Conservation (phyloP, 2,329 filamentous ascomycete species). For the Fusarium newnesense region DNA sequence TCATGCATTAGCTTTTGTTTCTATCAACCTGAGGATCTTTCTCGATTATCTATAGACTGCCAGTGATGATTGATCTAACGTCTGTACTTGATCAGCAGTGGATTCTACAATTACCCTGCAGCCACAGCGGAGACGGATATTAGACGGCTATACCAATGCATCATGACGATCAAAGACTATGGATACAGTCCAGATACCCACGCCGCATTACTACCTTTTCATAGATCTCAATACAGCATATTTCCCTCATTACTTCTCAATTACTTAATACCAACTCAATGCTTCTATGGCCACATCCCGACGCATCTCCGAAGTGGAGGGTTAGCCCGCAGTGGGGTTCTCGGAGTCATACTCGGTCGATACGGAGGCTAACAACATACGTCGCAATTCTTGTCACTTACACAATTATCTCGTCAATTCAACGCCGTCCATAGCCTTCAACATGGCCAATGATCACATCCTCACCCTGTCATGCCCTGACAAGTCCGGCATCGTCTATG, state of each 20-base stretch:
- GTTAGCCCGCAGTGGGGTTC: constrained; percentile 45
- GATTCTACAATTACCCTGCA: constrained; percentile 15
- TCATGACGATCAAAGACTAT: not conserved
- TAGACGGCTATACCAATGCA: constrained; percentile 1
- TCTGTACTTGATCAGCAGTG: not conserved
- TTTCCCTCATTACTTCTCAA: not conserved
- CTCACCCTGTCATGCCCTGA: constrained; percentile 87
- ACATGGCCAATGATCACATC: constrained; percentile 69
- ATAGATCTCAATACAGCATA: not conserved
- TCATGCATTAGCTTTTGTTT: not conserved
- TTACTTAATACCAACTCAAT: not conserved
- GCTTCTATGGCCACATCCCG: constrained; percentile 9
- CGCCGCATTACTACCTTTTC: not conserved
- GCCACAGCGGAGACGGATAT: constrained; percentile 18
- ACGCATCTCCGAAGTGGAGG: constrained; percentile 33
- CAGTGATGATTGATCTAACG: not conserved
- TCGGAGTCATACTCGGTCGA: constrained; percentile 34
- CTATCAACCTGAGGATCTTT: too few relatives aligned
- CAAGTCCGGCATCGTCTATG: constrained; percentile 85
- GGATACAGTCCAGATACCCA: not conserved
- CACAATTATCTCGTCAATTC: not conserved
- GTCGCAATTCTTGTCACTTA: constrained; percentile 13
- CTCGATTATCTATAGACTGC: too few relatives aligned
- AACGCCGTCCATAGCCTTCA: constrained; percentile 26
- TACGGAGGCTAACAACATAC: constrained; percentile 2